Percentiles rank a stretch among this genome's conserved stretches.
Conservation (phyloP, 805 yeast genomes). For the Cyberlindnera mycetangii region DNA sequence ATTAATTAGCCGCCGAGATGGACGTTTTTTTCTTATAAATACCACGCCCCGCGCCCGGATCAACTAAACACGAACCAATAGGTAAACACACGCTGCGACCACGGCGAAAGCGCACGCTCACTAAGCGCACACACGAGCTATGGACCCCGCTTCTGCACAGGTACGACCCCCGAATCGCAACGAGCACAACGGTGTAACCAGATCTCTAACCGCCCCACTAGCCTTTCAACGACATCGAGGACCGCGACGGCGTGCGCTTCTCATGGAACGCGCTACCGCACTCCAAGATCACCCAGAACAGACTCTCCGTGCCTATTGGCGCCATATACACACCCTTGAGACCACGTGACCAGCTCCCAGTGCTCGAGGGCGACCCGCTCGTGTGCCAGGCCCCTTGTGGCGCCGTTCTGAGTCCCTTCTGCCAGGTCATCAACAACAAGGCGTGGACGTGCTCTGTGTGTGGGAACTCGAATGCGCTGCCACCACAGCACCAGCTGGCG, state of each 20-base stretch:
- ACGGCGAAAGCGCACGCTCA: background rate
- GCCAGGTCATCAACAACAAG: conserved; percentile 26
- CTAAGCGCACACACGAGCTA: background rate
- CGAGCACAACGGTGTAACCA: background rate
- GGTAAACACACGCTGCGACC: background rate
- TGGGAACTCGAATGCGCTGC: conserved; percentile 42
- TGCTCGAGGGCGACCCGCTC: conserved; percentile 39
- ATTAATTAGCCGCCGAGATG: background rate
- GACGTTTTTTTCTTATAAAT: background rate
- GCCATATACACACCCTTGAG: conserved; percentile 59
- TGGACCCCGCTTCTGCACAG: background rate
- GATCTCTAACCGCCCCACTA: conserved; percentile 4
- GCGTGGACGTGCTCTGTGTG: conserved; percentile 61
- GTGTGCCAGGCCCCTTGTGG: conserved; percentile 52
- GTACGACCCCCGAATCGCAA: background rate
- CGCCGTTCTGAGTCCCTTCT: conserved; percentile 52
- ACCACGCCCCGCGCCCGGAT: background rate
- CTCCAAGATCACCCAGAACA: conserved; percentile 48
- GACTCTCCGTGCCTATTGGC: conserved; percentile 54
- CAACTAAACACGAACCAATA: background rate
- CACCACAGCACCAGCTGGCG: conserved; percentile 37
- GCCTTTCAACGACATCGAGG: conserved; percentile 15
- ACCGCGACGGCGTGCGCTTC: conserved; percentile 54
- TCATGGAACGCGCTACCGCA: conserved; percentile 61
- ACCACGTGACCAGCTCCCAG: conserved; percentile 38